Percentiles rank a stretch among this genome's conserved stretches.
Conservation (phyloP, 2,329 filamentous ascomycete species). For the Rhinocladiella mackenziei region DNA sequence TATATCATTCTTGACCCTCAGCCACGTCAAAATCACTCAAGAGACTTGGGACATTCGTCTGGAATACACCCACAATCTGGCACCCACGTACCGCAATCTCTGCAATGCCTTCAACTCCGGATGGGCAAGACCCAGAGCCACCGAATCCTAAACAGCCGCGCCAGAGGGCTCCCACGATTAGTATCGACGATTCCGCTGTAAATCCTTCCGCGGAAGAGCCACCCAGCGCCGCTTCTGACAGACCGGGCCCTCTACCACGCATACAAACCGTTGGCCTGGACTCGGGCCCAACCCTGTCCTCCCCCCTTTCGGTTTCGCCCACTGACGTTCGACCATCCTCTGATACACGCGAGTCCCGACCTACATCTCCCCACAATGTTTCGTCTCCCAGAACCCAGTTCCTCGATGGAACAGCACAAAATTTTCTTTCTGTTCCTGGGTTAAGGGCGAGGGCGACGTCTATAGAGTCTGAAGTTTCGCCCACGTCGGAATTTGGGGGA, state of each 20-base stretch:
- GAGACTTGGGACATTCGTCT: conserved; percentile 1
- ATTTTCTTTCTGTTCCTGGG: conserved; percentile 61
- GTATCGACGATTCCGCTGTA: conserved; percentile 53
- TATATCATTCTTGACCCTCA: not conserved
- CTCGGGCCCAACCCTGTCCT: conserved; percentile 33
- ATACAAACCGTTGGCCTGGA: conserved; percentile 38
- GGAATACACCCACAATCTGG: conserved; percentile 2
- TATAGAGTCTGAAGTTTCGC: conserved; percentile 52
- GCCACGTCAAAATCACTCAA: not conserved
- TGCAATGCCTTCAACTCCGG: conserved; percentile 16
- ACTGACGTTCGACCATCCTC: conserved; percentile 51
- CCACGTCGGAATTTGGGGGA: conserved; percentile 51
- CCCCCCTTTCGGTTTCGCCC: conserved; percentile 37
- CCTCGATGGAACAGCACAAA: conserved; percentile 49
- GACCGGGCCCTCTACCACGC: conserved; percentile 37
- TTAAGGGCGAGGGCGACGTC: conserved; percentile 62
- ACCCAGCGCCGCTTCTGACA: conserved; percentile 29
- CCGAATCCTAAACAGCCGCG: conserved; percentile 12
- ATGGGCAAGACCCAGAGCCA: conserved; percentile 16
- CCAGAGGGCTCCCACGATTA: conserved; percentile 50
- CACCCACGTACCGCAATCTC: not conserved
- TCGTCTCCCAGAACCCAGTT: conserved; percentile 56
- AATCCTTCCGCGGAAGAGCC: conserved; percentile 10
- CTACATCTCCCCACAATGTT: conserved; percentile 64
- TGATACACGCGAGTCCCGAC: conserved; percentile 58